These are phyloP conservation scores for Citrus sinensis DNA, from an alignment of 345 rosid genomes.

Conservation along the genomic window DNA sequence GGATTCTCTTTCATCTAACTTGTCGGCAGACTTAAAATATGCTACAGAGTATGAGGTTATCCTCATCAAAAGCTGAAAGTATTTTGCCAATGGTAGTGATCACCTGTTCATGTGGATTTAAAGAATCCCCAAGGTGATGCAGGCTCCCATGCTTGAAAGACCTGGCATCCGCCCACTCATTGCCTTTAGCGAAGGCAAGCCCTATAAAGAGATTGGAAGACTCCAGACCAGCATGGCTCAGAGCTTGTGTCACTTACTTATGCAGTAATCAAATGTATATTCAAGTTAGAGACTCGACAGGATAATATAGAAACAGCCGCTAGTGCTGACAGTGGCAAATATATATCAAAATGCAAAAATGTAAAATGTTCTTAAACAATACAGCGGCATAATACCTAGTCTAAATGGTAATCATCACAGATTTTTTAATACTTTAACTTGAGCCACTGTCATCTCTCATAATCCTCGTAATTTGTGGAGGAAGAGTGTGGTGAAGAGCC, in stretches of 20 bases:
- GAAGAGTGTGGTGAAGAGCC: slow-evolving; percentile 7
- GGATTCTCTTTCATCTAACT: not conserved
- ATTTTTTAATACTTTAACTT: slow-evolving; percentile 26
- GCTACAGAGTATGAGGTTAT: slow-evolving; percentile 36
- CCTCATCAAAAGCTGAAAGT: slow-evolving; percentile 46
- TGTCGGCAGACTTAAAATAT: not conserved
- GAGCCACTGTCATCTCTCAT: slow-evolving; percentile 19
- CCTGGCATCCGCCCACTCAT: slow-evolving; percentile 66
- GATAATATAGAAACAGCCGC: not conserved
- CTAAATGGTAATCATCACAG: slow-evolving; percentile 35
- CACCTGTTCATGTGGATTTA: slow-evolving; percentile 52
- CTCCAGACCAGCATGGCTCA: slow-evolving; percentile 68
- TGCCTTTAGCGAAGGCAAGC: slow-evolving; percentile 72
- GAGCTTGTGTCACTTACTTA: slow-evolving; percentile 58
- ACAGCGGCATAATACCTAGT: slow-evolving; percentile 23
- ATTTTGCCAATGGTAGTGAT: slow-evolving; percentile 55
- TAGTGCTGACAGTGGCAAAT: too few relatives aligned
- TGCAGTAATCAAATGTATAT: not conserved
- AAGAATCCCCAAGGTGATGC: slow-evolving; percentile 35
- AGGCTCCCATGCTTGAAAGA: slow-evolving; percentile 39
- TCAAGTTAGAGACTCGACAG: not conserved
- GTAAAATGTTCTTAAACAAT: not conserved
- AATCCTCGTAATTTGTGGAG: slow-evolving; percentile 7
- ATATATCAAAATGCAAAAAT: not conserved
- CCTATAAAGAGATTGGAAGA: slow-evolving; percentile 76